Evolutionary conservation across 2,329 filamentous ascomycete genomes (phyloP), one percentile per base, ranked within the genome.

Genomic region (Orbilia quercus): DNA sequence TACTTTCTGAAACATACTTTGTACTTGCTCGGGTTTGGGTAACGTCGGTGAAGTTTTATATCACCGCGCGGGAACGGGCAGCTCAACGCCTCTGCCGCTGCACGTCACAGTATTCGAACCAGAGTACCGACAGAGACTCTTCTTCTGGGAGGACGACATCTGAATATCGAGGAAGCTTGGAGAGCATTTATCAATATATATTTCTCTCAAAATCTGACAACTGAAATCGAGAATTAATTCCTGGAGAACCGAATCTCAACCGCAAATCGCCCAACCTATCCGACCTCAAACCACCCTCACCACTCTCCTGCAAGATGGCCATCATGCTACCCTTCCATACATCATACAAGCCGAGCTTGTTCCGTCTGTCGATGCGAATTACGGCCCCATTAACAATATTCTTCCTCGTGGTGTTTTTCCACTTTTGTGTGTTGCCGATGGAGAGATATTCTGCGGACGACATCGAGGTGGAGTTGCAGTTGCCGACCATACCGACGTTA

Each of bases 391-490:
- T 59, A 1, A 7, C 55, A 1, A n/a, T 59, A 45, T 48, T 59
- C 12, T 58, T 45, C 3, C 5, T 59, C 28, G 2, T 47, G 7
- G 20, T 59, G 5, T 48, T 34, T 16, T 7, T 40, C n/a, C 55
- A 59, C 42, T 45, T 34, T 16, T 23, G 42, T 4, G 34, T 34
- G 16, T 25, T 59, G 4, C 44, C 55, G 18, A 38, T 48, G n/a
- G 28, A 59, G 9, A 31, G 20, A 22, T 59, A 48, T 18, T 20
- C 55, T 7, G 23, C 40, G 1, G n/a, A 25, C 25, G 36, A 40
- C 9, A 4, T 20, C 14, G 3, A 22, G 42, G 42, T 3, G 20
- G 42, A 47, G 11, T 22, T 31, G 28, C 28, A 4, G 28, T 9
- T 9, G 28, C 28, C 28, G 28, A 4, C 28, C 9, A 48, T 28